Evolutionary conservation across 2,329 filamentous ascomycete genomes (phyloP).

Genomic region (Alternaria metachromatica): DNA sequence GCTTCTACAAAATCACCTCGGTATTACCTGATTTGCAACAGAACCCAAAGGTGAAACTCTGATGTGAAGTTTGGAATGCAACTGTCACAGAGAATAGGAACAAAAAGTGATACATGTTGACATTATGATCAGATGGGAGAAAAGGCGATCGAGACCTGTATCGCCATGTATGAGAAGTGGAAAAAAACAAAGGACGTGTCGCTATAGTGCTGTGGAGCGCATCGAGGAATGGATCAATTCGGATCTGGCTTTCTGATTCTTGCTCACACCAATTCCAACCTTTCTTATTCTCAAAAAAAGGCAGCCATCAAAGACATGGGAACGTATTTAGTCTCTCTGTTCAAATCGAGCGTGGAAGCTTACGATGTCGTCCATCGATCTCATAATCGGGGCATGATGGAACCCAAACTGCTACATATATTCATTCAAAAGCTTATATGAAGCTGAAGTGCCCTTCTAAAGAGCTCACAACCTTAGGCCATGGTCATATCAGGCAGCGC

Average conservation of each 20-base stretch:
- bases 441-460: not conserved
- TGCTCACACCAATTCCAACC: not conserved
- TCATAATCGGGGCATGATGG: not conserved
- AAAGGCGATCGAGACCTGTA: too few species aligned
- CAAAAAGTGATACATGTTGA: not conserved
- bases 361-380: not conserved
- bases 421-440: not conserved
- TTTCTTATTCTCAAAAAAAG: not conserved
- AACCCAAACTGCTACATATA: not conserved
- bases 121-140: not conserved
- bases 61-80: not conserved
- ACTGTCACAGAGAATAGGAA: not conserved
- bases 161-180: not conserved
- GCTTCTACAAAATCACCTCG: too few species aligned
- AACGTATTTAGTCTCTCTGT: not conserved
- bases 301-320: not conserved
- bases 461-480: rapidly evolving
- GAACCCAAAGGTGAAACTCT: not conserved
- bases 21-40: not conserved
- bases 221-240: not conserved
- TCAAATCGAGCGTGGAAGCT: not conserved
- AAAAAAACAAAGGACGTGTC: not conserved
- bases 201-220: not conserved
- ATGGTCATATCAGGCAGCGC: not conserved
- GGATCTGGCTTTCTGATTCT: not conserved